Conservation (phyloP, 2,329 filamentous ascomycete species). For the Aureobasidium mangrovei region DNA sequence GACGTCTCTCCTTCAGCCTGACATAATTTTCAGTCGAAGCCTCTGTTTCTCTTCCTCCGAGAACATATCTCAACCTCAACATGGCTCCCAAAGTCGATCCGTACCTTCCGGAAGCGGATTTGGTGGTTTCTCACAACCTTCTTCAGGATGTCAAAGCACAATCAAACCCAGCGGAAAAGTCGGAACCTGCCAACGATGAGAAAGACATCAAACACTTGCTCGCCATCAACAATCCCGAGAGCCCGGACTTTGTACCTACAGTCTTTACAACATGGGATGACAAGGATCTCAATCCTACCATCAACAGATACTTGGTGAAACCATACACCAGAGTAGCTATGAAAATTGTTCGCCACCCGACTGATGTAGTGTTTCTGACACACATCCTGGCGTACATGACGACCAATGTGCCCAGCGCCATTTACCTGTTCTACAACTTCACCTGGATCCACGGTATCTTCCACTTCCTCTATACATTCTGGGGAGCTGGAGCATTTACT, state of each 20-base stretch:
- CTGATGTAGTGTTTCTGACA: slow-evolving; percentile 70
- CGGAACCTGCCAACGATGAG: slow-evolving; percentile 18
- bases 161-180: neutral
- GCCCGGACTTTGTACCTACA: slow-evolving; percentile 45
- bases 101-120: slow-evolving; percentile 32
- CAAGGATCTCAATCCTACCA: slow-evolving; percentile 33
- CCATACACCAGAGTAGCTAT: slow-evolving; percentile 52
- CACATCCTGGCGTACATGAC: slow-evolving; percentile 64
- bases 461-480: slow-evolving; percentile 57
- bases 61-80: neutral
- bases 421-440: slow-evolving; percentile 57
- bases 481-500: slow-evolving; percentile 65
- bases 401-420: slow-evolving; percentile 61
- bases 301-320: slow-evolving; percentile 45
- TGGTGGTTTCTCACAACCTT: slow-evolving; percentile 32
- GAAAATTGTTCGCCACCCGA: slow-evolving; percentile 52
- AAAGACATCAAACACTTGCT: slow-evolving; percentile 37
- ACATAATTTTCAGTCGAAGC: too few species aligned
- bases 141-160: slow-evolving; percentile 24
- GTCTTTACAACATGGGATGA: slow-evolving; percentile 46
- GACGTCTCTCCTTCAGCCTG: too few species aligned
- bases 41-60: too few species aligned
- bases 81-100: slow-evolving; percentile 21
- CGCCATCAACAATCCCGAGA: slow-evolving; percentile 41
- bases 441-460: slow-evolving; percentile 57